Percentiles rank a stretch among this genome's conserved stretches.
Evolutionary conservation across 1,284 basidiomycete species (phyloP).

Genomic region (Cryptococcus depauperatus): DNA sequence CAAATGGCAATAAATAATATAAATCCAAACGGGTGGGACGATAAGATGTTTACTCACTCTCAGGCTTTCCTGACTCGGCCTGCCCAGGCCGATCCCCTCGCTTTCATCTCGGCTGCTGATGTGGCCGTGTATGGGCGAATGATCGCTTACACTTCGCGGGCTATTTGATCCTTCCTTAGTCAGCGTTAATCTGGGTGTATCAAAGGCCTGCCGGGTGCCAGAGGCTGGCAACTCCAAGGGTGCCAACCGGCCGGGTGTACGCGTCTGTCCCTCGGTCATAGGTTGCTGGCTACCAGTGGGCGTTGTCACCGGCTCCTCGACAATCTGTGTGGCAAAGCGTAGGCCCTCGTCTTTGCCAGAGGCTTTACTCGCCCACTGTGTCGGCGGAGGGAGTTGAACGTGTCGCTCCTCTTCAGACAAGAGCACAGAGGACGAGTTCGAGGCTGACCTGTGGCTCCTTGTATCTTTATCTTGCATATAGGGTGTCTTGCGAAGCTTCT

Average conservation of each 20-base stretch:
- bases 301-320: no score
- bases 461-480: no score
- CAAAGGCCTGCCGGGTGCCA: constrained; percentile 5
- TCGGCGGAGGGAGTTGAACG: no score
- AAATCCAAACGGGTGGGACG: background rate
- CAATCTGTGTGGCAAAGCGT: no score
- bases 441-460: no score
- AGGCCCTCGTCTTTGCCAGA: no score
- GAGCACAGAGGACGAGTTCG: no score
- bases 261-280: background rate
- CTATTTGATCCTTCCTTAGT: constrained; percentile 29
- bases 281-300: no score
- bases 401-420: no score
- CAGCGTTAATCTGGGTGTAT: constrained; percentile 31
- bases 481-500: no score
- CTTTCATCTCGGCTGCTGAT: background rate
- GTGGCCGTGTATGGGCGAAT: constrained; percentile 8
- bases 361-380: no score
- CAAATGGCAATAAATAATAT: background rate
- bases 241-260: constrained; percentile 3
- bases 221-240: constrained; percentile 7
- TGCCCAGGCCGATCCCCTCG: background rate
- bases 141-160: constrained; percentile 20
- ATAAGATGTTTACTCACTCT: background rate
- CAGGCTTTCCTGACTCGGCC: background rate